Percentiles rank a stretch among this genome's conserved stretches.
These are phyloP conservation scores for Arxiozyma heterogenica DNA, from an alignment of 1,139 yeast species.

Conservation along the genomic window DNA sequence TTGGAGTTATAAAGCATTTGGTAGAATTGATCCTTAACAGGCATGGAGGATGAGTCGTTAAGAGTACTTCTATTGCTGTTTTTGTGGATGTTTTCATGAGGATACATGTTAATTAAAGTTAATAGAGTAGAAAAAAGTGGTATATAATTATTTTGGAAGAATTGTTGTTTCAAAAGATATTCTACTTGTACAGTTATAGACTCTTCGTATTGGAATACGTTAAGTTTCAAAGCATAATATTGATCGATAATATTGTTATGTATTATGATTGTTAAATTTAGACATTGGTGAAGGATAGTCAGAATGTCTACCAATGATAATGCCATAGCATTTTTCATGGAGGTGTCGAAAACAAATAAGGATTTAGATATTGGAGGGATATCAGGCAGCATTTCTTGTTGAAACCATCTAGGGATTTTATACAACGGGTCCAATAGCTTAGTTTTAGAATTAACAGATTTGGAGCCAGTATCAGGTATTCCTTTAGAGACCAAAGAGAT, in stretches of 20 bases:
- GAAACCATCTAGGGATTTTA: constrained; percentile 21
- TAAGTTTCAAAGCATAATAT: constrained; percentile 13
- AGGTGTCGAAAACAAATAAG: constrained; percentile 27
- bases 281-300: constrained; percentile 14
- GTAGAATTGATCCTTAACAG: constrained; percentile 8
- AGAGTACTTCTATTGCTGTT: not conserved
- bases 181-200: constrained; percentile 13
- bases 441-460: too few relatives aligned
- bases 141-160: constrained; percentile 28
- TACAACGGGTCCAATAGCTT: constrained; percentile 3
- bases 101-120: constrained; percentile 21
- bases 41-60: not conserved
- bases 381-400: constrained; percentile 16
- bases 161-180: constrained; percentile 25
- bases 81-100: constrained; percentile 7
- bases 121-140: constrained; percentile 29
- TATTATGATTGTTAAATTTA: constrained; percentile 15
- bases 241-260: constrained; percentile 15
- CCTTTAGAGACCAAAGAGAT: not conserved
- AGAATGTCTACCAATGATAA: constrained; percentile 10
- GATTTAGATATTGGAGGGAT: constrained; percentile 36
- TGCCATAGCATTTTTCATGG: constrained; percentile 12
- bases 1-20: constrained; percentile 26
- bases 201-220: constrained; percentile 10
- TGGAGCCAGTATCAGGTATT: not conserved